A percentile compares a stretch with the other conserved stretches of the same genome.
These are phyloP conservation scores for Phytophthora pistaciae DNA, from an alignment of 352 stramenopile species.

Conservation along the genomic window DNA sequence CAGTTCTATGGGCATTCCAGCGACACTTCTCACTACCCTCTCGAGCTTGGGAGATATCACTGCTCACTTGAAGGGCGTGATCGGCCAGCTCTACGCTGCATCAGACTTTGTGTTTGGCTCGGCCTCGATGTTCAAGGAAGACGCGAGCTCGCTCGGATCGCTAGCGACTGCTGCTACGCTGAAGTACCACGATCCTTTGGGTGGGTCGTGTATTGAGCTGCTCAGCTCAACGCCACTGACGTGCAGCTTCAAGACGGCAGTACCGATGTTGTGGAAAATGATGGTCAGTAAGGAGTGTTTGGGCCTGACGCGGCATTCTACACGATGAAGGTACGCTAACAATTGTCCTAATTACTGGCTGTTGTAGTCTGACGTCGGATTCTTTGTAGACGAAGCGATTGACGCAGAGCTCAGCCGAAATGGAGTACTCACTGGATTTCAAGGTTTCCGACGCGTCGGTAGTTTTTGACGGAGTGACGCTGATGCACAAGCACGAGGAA, in stretches of 20 bases:
- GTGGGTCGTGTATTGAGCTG: slow-evolving; percentile 21
- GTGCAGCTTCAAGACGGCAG: slow-evolving; percentile 3
- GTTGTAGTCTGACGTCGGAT: not conserved
- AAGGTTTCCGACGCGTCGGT: not conserved
- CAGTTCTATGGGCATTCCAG: too few relatives aligned
- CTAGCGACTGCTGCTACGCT: not conserved
- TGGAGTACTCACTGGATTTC: slow-evolving; percentile 16
- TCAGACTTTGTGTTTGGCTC: slow-evolving; percentile 11
- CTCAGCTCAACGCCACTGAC: slow-evolving; percentile 19
- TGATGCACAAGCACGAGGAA: slow-evolving; percentile 25
- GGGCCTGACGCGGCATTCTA: slow-evolving; percentile 17
- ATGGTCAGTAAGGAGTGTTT: slow-evolving; percentile 27
- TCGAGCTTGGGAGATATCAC: not conserved
- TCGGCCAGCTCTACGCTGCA: slow-evolving; percentile 1
- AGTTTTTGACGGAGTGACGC: slow-evolving; percentile 20
- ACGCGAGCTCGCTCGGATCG: slow-evolving; percentile 1
- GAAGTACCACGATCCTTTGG: slow-evolving; percentile 16
- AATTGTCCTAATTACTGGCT: not conserved
- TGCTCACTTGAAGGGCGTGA: slow-evolving; percentile 5
- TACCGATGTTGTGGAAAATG: slow-evolving; percentile 19
- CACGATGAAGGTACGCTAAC: slow-evolving; percentile 18
- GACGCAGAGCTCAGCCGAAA: slow-evolving; percentile 16
- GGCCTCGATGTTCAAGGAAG: slow-evolving; percentile 11
- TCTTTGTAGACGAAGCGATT: slow-evolving; percentile 9
- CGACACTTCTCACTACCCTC: not conserved